phyloP scores from a whole-genome alignment of 164 flowering plant species.

The Magnolia kwangsiensis region DNA sequence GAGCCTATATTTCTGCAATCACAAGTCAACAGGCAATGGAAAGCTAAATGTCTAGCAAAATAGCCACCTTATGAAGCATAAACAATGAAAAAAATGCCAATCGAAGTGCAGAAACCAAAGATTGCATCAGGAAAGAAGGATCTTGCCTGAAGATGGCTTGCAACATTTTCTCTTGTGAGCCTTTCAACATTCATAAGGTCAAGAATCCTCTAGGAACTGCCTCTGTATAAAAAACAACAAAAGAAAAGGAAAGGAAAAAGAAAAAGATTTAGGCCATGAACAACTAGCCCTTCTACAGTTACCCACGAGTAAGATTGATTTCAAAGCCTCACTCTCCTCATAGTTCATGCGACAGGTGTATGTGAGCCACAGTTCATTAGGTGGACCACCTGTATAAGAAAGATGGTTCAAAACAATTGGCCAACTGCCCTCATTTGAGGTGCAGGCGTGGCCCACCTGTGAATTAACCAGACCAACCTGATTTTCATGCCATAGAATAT shows the following conservation, averaged over 20 bases:
- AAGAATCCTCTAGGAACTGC: constrained; percentile 92
- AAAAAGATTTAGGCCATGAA: neutral
- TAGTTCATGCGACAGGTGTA: too few species aligned
- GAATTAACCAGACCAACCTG: too few species aligned
- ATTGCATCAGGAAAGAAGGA: neutral
- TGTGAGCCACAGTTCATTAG: too few species aligned
- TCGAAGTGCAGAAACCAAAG: neutral
- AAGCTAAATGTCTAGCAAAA: neutral
- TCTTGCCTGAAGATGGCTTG: constrained; percentile 88
- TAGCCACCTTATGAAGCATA: neutral
- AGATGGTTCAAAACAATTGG: too few species aligned
- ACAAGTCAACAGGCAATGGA: constrained; percentile 1
- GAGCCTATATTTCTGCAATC: constrained; percentile 82
- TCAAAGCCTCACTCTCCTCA: too few species aligned
- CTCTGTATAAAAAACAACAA: constrained; percentile 39
- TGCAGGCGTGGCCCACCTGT: too few species aligned
- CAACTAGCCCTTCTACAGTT: neutral
- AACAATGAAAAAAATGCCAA: neutral
- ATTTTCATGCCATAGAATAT: too few species aligned
- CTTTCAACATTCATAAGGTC: constrained; percentile 89
- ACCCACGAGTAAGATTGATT: too few species aligned
- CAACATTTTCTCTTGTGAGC: constrained; percentile 92
- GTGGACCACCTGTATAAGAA: too few species aligned
- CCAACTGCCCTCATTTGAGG: too few species aligned
- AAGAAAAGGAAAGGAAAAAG: neutral